phyloP scores from a whole-genome alignment of 2,329 filamentous ascomycete species.

The Aspergillus sp. region DNA sequence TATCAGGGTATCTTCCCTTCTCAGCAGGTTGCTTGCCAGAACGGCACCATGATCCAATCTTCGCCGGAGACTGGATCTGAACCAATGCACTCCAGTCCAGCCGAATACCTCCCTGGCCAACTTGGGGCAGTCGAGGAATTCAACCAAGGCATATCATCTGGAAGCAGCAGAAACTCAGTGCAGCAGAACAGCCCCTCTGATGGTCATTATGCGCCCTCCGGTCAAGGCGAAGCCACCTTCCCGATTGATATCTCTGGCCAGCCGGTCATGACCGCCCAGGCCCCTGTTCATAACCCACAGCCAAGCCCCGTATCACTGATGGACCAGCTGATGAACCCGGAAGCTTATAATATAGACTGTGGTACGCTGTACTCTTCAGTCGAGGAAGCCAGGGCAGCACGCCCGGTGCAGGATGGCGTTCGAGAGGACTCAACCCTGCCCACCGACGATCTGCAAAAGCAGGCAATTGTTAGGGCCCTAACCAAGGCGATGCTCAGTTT shows the following conservation, averaged over 20 bases:
- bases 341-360: constrained; percentile 3
- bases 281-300: not conserved
- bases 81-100: not conserved
- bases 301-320: not conserved
- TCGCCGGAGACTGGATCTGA: not conserved
- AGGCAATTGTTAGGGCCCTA: constrained; percentile 32
- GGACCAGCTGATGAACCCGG: constrained; percentile 14
- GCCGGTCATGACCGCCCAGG: not conserved
- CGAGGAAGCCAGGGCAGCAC: constrained; percentile 21
- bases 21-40: not conserved
- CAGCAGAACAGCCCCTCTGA: not conserved
- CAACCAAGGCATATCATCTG: not conserved
- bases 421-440: constrained; percentile 31
- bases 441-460: constrained; percentile 18
- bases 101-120: not conserved
- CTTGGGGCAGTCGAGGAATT: not conserved
- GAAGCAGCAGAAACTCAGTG: not conserved
- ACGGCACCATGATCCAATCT: not conserved
- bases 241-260: not conserved
- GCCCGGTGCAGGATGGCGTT: not conserved
- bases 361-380: constrained; percentile 20
- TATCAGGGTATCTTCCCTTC: no score
- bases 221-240: not conserved
- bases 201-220: no score
- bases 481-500: constrained; percentile 37